Evolutionary conservation across 2,329 filamentous ascomycete species (phyloP).

Genomic region (Phaeosphaeria sp.): DNA sequence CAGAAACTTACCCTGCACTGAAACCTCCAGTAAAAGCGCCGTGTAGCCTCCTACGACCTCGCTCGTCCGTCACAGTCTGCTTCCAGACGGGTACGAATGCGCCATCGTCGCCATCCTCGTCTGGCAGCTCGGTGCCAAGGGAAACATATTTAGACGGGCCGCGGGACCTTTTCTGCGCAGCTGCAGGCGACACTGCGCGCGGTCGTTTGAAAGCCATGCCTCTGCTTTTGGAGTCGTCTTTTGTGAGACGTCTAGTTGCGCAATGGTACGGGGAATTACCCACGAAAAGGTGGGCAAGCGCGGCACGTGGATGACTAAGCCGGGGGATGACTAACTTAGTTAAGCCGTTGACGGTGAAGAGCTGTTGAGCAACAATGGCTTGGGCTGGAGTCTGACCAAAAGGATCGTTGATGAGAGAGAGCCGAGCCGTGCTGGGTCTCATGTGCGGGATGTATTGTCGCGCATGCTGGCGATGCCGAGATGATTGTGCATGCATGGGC

Average conservation of each 20-base stretch:
- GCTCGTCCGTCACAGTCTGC: constrained; percentile 94
- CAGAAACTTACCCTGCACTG: constrained; percentile 80
- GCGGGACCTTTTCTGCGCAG: constrained; percentile 76
- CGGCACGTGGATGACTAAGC: constrained; percentile 1
- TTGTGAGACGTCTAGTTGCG: neutral
- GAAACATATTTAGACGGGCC: constrained; percentile 46
- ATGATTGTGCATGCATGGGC: neutral
- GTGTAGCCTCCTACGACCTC: constrained; percentile 86
- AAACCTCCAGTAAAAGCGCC: constrained; percentile 97
- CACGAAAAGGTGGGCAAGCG: neutral
- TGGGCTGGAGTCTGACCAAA: too few relatives aligned
- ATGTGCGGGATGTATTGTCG: neutral
- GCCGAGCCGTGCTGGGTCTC: too few relatives aligned
- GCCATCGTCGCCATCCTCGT: constrained; percentile 82
- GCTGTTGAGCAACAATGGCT: neutral
- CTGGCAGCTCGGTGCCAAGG: constrained; percentile 78
- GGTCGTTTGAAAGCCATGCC: constrained; percentile 45
- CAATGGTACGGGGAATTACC: neutral
- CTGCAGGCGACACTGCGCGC: constrained; percentile 34
- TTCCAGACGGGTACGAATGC: constrained; percentile 97
- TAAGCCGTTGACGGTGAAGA: neutral
- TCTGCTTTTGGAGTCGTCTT: neutral
- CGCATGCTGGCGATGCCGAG: neutral
- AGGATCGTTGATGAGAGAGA: too few relatives aligned
- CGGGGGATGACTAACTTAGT: neutral